Evolutionary conservation across 2,329 filamentous ascomycete species (phyloP).

Genomic region (Apiospora pterosperma): DNA sequence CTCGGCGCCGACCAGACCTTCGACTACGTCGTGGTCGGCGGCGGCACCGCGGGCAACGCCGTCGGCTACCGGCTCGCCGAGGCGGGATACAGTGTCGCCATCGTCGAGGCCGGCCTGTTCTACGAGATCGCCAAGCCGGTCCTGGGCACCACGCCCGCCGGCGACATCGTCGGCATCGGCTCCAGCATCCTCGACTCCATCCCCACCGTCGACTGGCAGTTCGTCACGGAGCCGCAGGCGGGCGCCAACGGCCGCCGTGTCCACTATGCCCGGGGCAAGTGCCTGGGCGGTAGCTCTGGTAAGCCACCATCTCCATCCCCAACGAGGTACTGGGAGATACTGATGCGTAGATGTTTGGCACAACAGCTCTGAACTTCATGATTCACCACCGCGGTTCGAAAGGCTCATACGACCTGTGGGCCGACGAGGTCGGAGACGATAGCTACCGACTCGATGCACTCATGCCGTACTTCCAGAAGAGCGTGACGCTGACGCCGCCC

Average conservation of each 20-base stretch:
- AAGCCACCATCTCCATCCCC: neutral
- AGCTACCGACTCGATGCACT: constrained; percentile 17
- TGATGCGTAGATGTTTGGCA: neutral
- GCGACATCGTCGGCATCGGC: constrained; percentile 18
- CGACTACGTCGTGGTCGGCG: constrained; percentile 30
- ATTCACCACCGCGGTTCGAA: constrained; percentile 23
- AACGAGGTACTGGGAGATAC: neutral
- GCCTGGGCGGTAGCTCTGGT: constrained; percentile 23
- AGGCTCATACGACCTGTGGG: constrained; percentile 22
- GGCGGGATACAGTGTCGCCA: constrained; percentile 26
- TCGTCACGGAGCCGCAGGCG: constrained; percentile 18
- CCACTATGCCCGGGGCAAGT: constrained; percentile 28
- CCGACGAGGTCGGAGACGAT: constrained; percentile 21
- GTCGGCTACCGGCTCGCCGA: constrained; percentile 29
- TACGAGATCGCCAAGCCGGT: constrained; percentile 26
- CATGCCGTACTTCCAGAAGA: constrained; percentile 22
- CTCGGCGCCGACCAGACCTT: constrained; percentile 10
- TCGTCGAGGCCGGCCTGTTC: constrained; percentile 35
- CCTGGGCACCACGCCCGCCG: constrained; percentile 8
- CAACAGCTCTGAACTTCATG: constrained; percentile 27
- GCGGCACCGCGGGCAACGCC: constrained; percentile 35
- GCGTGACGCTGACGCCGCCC: constrained; percentile 19
- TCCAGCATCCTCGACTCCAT: constrained; percentile 9
- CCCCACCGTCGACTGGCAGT: constrained; percentile 21
- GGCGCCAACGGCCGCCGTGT: constrained; percentile 10